Evolutionary conservation across 2,329 filamentous ascomycete species (phyloP), one percentile per base, ranked within the genome.

Genomic region (Colletotrichum tropicale): DNA sequence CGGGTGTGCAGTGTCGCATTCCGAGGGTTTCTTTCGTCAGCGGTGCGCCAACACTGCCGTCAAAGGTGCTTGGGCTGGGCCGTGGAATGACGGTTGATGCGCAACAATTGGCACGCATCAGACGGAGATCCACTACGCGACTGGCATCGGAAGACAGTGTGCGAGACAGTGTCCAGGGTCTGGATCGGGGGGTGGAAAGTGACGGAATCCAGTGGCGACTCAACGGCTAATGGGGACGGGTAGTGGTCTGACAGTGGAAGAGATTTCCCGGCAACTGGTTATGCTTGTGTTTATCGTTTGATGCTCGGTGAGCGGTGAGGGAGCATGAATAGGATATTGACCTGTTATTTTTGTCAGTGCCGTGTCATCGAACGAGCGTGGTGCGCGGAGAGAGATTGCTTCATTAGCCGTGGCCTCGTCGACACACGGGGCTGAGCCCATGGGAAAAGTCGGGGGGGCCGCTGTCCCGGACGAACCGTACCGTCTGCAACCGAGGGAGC

Each of bases 61-160:
- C 28, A 10, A 30, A 28, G 58, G 58, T 60, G 26, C 28, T n/a
- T 61, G 36, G 64, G 52, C 58, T 21, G 43, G 38, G 34, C 48
- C 10, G 48, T 36, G 48, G 62, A 66, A 66, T 61, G 58, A 66
- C 67, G 62, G 24, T 60, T 71, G 60, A 66, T 62, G 55, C 32
- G 56, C 56, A 64, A 69, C 55, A 56, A 66, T 69, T 21, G 55
- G 66, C 43, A 69, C 55, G 66, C 55, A 43, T 58, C 71, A 74
- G 26, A 71, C 34, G 60, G 48, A 28, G 61, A 43, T 58, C 70
- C 61, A 38, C 43, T 18, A 36, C 21, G 66, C 43, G 48, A 58
- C 43, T 24, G 48, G 61, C 36, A 71, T 48, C 18, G 43, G 34
- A 36, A 60, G 55, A 73, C 70, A 73, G 70, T 75, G 73, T 73